Evolutionary conservation across 768 basidiomycete genomes (phyloP), one percentile per base, ranked within the genome.

Genomic region (Gymnopilus junonius): DNA sequence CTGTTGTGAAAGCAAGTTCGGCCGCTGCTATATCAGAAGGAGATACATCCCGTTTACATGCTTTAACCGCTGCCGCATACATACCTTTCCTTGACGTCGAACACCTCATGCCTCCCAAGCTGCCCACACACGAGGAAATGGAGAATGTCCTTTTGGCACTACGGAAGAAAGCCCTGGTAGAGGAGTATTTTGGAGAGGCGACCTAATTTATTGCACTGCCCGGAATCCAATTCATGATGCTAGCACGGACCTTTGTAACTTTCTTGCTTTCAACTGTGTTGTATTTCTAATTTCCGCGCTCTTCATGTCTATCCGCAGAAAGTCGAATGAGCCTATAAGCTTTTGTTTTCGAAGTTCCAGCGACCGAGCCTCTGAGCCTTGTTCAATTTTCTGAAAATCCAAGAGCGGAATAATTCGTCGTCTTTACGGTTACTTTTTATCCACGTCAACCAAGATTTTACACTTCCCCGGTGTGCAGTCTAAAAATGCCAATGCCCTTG

Each of bases 51-150:
- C 69, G 71, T 43, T 62, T 72, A 45, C 78, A 83, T 66, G 88
- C 87, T 21, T 81, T 80, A 61, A 80, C 86, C n/a, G 88, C 87
- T 14, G 88, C 89, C 0, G 80, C 89, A 2, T 85, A 86, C 67
- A 90, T 94, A 15, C 82, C 89, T 2, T 92, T 95, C 77, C 79
- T 96, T n/a, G 79, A 87, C 20, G 78, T 88, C 20, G 88, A 90
- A 64, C 82, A 89, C 62, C 82, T 97, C 8, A 71, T 92, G 56
- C 87, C 89, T 11, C 94, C 95, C 0, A 88, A 85, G 67, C 74
- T 96, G 75, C 92, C 93, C 1, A 87, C 85, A 1, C 81, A 84
- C 59, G 85, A 86, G 48, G 92, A 96, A 74, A 90, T 94, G 91
- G 93, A 93, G 72, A 73, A 75, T 21, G 85, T 92, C 10, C 73